Conservation (phyloP, 2,329 filamentous ascomycete species). For the Colletotrichum sp. region DNA sequence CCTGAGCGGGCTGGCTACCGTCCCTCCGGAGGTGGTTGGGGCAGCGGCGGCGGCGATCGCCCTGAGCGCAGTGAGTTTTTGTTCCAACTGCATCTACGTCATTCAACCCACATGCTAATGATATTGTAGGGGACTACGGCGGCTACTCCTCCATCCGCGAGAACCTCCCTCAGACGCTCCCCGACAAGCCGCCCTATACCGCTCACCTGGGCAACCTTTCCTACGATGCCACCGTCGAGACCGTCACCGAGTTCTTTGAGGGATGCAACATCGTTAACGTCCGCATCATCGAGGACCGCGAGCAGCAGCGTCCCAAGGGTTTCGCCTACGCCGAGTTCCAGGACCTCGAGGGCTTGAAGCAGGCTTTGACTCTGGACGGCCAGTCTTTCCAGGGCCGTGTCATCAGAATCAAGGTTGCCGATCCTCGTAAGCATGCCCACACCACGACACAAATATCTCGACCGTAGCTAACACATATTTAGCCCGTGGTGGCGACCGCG, state of each 20-base stretch:
- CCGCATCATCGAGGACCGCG: slow-evolving; percentile 94
- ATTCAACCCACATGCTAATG: background rate
- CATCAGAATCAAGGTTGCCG: slow-evolving; percentile 93
- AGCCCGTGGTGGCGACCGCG: slow-evolving; percentile 82
- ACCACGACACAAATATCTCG: background rate
- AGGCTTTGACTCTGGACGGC: slow-evolving; percentile 84
- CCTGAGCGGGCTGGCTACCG: slow-evolving; percentile 45
- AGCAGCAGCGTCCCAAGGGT: slow-evolving; percentile 93
- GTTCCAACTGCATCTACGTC: background rate
- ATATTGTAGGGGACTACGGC: slow-evolving; percentile 15
- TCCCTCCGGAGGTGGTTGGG: slow-evolving; percentile 34
- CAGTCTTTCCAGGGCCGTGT: slow-evolving; percentile 84
- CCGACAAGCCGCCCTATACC: slow-evolving; percentile 91
- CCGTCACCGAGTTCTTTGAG: slow-evolving; percentile 84
- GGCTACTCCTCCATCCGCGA: slow-evolving; percentile 58
- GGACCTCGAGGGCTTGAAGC: slow-evolving; percentile 86
- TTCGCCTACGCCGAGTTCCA: slow-evolving; percentile 98
- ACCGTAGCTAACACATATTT: slow-evolving; percentile 38
- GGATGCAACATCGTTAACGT: slow-evolving; percentile 88
- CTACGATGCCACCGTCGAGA: slow-evolving; percentile 86
- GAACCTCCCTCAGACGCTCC: slow-evolving; percentile 55
- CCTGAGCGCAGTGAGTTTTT: slow-evolving; percentile 45
- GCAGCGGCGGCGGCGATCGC: slow-evolving; percentile 36
- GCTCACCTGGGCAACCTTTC: slow-evolving; percentile 96
- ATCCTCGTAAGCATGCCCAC: slow-evolving; percentile 80